phyloP scores from a whole-genome alignment of 441 rosid genomes.

The Daphne laureola region DNA sequence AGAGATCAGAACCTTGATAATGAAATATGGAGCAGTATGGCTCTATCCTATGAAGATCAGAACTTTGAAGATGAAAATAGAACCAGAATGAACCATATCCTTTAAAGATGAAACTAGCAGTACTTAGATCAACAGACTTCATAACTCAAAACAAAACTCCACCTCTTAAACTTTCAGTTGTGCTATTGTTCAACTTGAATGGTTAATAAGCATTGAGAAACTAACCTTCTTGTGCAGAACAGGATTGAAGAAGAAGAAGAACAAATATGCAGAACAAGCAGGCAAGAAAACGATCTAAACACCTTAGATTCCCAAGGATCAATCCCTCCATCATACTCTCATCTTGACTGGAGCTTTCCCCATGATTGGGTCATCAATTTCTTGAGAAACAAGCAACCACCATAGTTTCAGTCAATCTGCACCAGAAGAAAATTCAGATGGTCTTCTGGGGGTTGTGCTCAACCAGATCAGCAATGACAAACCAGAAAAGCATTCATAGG shows the following conservation, averaged over 20 bases:
- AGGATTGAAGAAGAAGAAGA: conserved; percentile 26
- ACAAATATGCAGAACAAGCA: conserved; percentile 35
- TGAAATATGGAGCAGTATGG: no score
- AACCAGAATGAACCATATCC: no score
- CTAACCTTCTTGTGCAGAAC: conserved; percentile 45
- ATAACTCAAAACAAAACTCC: not conserved
- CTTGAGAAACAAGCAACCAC: conserved; percentile 19
- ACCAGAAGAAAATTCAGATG: conserved; percentile 4
- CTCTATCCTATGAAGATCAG: no score
- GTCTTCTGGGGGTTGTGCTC: conserved; percentile 2
- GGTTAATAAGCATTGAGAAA: not conserved
- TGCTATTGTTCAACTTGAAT: not conserved
- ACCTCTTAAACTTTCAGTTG: not conserved
- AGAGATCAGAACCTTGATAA: no score
- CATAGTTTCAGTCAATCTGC: conserved; percentile 8
- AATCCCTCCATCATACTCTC: conserved; percentile 47
- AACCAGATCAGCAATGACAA: conserved; percentile 4
- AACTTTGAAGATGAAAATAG: no score
- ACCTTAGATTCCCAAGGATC: conserved; percentile 23
- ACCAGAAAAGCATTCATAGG: conserved; percentile 13
- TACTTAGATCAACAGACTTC: no score
- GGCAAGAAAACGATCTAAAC: conserved; percentile 16
- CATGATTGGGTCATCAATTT: conserved; percentile 27
- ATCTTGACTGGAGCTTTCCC: conserved; percentile 31
- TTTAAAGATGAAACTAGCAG: no score